Percentiles rank a stretch among this genome's conserved stretches.
phyloP scores from a whole-genome alignment of 2,329 filamentous ascomycete species.

The Colletotrichum eremochloae region DNA sequence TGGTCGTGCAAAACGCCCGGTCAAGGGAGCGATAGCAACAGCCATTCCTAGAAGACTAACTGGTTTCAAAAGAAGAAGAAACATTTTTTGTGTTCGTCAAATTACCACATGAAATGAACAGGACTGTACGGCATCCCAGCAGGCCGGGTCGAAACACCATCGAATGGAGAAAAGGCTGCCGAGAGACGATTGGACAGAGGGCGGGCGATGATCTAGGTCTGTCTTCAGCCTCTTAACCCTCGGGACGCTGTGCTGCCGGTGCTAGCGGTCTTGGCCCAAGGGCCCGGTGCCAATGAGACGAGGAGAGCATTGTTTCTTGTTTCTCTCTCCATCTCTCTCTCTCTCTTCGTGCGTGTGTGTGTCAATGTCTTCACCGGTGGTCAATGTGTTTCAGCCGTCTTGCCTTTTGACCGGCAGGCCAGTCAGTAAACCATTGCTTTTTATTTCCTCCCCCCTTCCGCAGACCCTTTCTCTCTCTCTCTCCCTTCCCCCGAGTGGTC shows the following conservation, averaged over 20 bases:
- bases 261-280: background rate
- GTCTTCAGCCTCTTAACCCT: background rate
- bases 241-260: background rate
- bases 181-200: background rate
- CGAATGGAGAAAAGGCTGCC: background rate
- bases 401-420: background rate
- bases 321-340: background rate
- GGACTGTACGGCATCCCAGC: background rate
- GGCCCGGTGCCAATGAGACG: slow-evolving; percentile 1
- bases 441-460: too few relatives aligned
- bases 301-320: background rate
- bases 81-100: background rate
- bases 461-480: background rate
- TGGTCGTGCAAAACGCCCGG: background rate
- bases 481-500: background rate
- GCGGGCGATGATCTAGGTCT: too few relatives aligned
- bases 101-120: background rate
- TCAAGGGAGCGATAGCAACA: background rate
- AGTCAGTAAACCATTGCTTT: background rate
- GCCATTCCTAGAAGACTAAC: too few relatives aligned
- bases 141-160: background rate
- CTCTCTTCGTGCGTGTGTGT: background rate
- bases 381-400: background rate
- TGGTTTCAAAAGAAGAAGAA: background rate
- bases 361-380: slow-evolving; percentile 1